A percentile compares a stretch with the other conserved stretches of the same genome.
Evolutionary conservation across 2,329 filamentous ascomycete genomes (phyloP).

Genomic region (Curvularia spicifera): DNA sequence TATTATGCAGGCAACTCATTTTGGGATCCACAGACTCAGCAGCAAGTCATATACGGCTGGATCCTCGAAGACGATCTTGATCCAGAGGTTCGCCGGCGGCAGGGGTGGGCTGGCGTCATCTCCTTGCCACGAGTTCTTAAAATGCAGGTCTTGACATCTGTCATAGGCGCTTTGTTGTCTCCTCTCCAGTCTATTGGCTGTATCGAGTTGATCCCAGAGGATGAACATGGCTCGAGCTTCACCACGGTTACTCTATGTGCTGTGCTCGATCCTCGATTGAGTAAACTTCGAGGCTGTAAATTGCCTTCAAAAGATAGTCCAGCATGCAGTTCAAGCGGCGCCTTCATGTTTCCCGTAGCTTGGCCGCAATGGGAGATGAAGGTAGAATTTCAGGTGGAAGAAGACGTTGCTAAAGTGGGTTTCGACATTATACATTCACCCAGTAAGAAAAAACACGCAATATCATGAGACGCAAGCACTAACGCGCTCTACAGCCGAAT

Average conservation of each 20-base stretch:
- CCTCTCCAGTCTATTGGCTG: not conserved
- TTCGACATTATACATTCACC: slow-evolving; percentile 1
- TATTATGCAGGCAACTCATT: not conserved
- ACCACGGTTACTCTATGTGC: not conserved
- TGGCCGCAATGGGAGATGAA: not conserved
- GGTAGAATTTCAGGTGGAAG: not conserved
- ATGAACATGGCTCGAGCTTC: not conserved
- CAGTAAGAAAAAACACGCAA: not conserved
- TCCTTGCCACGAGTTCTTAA: not conserved
- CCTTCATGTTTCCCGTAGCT: not conserved
- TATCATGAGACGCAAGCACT: not conserved
- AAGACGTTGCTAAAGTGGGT: not conserved
- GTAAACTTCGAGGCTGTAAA: not conserved
- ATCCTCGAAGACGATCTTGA: not conserved
- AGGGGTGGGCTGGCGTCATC: not conserved
- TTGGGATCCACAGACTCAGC: not conserved
- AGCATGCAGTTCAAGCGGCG: not conserved
- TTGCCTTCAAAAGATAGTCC: not conserved
- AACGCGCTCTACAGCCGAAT: not conserved
- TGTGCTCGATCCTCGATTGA: not conserved
- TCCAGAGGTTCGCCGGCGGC: not conserved
- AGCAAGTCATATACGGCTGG: slow-evolving; percentile 2
- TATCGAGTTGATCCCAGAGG: not conserved
- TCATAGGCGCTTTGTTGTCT: not conserved
- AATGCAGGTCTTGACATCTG: not conserved